A percentile compares a stretch with the other conserved stretches of the same genome.
Conservation (phyloP, 129 eudicot species). For the Lonicera japonica region DNA sequence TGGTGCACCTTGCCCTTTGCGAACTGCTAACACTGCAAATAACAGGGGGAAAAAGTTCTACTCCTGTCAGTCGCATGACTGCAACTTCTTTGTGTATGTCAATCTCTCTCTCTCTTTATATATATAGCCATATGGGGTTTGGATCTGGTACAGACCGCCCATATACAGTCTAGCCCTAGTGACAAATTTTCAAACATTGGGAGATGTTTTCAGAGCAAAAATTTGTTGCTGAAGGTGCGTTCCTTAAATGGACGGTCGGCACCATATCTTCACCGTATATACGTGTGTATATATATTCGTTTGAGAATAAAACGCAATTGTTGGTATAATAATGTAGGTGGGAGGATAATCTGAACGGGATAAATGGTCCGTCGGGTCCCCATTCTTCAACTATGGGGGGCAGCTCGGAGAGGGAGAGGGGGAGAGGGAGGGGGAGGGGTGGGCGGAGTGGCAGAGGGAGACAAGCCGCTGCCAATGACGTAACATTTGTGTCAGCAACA, state of each 20-base stretch:
- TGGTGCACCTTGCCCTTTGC: conserved; percentile 53
- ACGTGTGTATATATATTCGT: too few relatives aligned
- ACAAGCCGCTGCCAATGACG: conserved; percentile 30
- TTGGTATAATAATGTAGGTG: conserved; percentile 37
- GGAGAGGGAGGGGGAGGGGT: conserved; percentile 20
- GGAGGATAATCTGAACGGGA: conserved; percentile 57
- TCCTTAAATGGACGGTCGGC: too few relatives aligned
- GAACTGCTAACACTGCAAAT: conserved; percentile 81
- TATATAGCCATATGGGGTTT: too few relatives aligned
- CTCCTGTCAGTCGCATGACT: conserved; percentile 64
- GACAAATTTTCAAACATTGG: too few relatives aligned
- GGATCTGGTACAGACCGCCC: too few relatives aligned
- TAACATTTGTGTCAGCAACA: conserved; percentile 78
- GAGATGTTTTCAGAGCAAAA: too few relatives aligned
- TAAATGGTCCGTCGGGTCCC: conserved; percentile 26
- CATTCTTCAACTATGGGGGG: conserved; percentile 25
- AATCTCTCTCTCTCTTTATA: background rate
- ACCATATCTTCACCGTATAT: too few relatives aligned
- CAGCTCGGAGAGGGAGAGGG: conserved; percentile 36
- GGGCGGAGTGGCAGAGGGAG: conserved; percentile 29
- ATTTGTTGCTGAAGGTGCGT: too few relatives aligned
- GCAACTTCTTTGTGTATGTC: conserved; percentile 92
- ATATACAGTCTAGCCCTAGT: too few relatives aligned
- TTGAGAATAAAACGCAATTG: background rate
- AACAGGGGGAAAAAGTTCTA: conserved; percentile 87